These are phyloP conservation scores for Phytophthora sojae DNA, from an alignment of 352 stramenopile species.

Conservation along the genomic window DNA sequence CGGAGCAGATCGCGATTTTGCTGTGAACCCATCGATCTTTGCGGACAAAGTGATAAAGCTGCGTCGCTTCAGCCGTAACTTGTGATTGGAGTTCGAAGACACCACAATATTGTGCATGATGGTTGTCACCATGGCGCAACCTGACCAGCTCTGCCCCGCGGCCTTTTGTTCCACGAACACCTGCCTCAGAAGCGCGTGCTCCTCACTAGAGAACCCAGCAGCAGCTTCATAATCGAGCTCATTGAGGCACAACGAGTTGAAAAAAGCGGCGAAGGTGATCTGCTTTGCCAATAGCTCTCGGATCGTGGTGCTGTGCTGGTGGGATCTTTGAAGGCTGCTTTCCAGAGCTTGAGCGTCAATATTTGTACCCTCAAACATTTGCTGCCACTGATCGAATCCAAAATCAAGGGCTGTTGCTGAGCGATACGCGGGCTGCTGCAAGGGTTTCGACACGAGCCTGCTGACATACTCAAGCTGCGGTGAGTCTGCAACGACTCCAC, in stretches of 20 bases:
- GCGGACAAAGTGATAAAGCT: neutral
- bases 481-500: neutral
- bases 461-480: conserved; percentile 2
- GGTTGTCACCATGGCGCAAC: conserved; percentile 1
- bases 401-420: conserved; percentile 1
- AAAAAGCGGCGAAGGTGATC: neutral
- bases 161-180: neutral
- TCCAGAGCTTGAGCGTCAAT: neutral
- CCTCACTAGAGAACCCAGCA: neutral
- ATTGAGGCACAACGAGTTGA: conserved; percentile 4
- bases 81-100: conserved; percentile 1
- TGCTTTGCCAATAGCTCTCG: neutral
- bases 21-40: neutral
- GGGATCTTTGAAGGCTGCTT: neutral
- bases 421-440: neutral
- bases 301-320: neutral
- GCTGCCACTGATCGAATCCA: conserved; percentile 2
- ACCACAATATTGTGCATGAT: conserved; percentile 12
- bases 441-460: neutral
- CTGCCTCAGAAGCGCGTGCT: neutral
- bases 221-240: conserved; percentile 5
- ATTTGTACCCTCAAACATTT: neutral
- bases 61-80: neutral
- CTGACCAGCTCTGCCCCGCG: neutral
- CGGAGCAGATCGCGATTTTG: neutral